phyloP scores from a whole-genome alignment of 345 rosid species.

The Toxicodendron radicans region DNA sequence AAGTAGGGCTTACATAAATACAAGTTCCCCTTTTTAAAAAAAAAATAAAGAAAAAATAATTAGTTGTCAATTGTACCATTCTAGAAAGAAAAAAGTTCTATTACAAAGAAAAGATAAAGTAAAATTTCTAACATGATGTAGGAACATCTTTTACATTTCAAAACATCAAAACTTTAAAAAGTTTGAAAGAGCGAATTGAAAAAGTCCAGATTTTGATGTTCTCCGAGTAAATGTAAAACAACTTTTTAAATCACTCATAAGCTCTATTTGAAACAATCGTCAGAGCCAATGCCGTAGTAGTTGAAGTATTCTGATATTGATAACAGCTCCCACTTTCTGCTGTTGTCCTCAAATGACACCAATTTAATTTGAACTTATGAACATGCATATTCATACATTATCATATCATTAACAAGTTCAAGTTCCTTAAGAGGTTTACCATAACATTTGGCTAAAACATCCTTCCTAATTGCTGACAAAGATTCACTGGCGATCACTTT shows the following conservation, averaged over 20 bases:
- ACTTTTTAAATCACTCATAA: background rate
- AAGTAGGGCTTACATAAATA: no score
- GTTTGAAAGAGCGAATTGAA: no score
- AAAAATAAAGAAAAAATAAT: no score
- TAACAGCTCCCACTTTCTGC: background rate
- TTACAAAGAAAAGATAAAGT: no score
- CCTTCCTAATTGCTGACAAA: slow-evolving; percentile 90
- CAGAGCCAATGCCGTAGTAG: background rate
- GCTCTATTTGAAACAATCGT: background rate
- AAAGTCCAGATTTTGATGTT: no score
- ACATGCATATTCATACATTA: background rate
- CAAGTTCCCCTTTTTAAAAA: no score
- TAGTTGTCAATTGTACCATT: no score
- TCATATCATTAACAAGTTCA: background rate
- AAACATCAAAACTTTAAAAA: no score
- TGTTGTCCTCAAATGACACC: background rate
- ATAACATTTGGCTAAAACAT: slow-evolving; percentile 96
- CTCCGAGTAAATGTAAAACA: background rate
- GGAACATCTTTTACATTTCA: no score
- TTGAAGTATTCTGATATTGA: background rate
- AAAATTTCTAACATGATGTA: no score
- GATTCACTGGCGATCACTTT: slow-evolving; percentile 96
- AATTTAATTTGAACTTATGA: background rate
- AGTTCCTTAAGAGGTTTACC: slow-evolving; percentile 48
- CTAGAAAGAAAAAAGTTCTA: no score